Evolutionary conservation across 345 rosid genomes (phyloP).

Genomic region (Physaria fendleri): DNA sequence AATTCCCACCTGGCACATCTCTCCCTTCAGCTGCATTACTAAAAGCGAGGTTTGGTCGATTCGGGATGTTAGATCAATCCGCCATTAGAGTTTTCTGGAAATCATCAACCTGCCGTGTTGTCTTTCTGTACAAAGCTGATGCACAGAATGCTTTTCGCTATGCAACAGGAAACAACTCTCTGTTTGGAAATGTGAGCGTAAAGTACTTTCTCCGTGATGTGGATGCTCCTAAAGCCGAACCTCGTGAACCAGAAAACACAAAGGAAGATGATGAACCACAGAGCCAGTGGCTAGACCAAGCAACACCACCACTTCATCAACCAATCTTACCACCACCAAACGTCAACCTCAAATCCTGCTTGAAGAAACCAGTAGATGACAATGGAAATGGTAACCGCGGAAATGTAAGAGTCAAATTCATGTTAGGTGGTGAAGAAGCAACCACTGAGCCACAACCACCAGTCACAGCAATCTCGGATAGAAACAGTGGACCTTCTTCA

Average conservation of each 20-base stretch:
- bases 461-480: conserved; percentile 33
- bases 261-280: conserved; percentile 28
- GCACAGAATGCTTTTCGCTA: conserved; percentile 77
- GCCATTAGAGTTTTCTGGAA: conserved; percentile 93
- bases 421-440: conserved; percentile 81
- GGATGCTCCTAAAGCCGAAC: conserved; percentile 54
- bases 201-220: conserved; percentile 63
- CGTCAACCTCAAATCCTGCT: conserved; percentile 68
- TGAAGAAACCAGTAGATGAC: conserved; percentile 60
- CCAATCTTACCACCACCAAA: conserved; percentile 32
- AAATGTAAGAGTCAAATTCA: conserved; percentile 80
- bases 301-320: conserved; percentile 35
- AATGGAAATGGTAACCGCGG: conserved; percentile 42
- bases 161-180: conserved; percentile 56
- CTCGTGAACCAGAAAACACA: conserved; percentile 35
- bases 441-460: conserved; percentile 27
- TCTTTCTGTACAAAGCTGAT: conserved; percentile 71
- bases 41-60: conserved; percentile 92
- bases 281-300: conserved; percentile 27
- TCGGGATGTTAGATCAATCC: conserved; percentile 78
- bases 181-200: conserved; percentile 71
- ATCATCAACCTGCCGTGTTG: conserved; percentile 84
- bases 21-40: conserved; percentile 86
- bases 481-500: conserved; percentile 42
- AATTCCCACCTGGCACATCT: conserved; percentile 77